These are phyloP conservation scores for Paracoccidioides lutzii DNA, from an alignment of 2,329 filamentous ascomycete species.

Conservation along the genomic window DNA sequence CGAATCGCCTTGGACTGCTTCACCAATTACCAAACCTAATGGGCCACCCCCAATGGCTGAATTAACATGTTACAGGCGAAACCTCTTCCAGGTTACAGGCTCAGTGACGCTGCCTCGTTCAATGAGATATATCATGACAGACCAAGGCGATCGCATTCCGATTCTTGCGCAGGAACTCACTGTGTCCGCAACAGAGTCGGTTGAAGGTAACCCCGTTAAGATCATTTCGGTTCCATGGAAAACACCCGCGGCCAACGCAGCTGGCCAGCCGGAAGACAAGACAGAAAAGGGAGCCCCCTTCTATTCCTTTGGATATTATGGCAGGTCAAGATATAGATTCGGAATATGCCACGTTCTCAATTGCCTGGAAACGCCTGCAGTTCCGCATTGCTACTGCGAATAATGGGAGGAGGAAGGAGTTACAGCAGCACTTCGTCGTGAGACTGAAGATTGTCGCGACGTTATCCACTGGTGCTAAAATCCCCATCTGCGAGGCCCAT, in stretches of 20 bases:
- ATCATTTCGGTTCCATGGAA: constrained; percentile 98
- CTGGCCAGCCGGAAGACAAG: constrained; percentile 47
- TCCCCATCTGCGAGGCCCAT: constrained; percentile 67
- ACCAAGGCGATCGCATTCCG: constrained; percentile 70
- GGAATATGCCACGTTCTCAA: constrained; percentile 80
- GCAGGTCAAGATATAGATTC: constrained; percentile 58
- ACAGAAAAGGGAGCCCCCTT: constrained; percentile 71
- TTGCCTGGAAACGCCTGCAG: constrained; percentile 86
- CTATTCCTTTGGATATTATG: constrained; percentile 59
- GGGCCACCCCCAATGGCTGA: constrained; percentile 48
- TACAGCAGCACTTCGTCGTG: constrained; percentile 91
- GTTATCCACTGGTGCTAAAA: constrained; percentile 67
- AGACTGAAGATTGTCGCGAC: constrained; percentile 77
- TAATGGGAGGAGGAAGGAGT: constrained; percentile 84
- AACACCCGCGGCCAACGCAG: constrained; percentile 69
- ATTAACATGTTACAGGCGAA: constrained; percentile 88
- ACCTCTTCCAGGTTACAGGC: constrained; percentile 91
- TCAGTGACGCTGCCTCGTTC: constrained; percentile 69
- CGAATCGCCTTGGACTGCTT: constrained; percentile 49
- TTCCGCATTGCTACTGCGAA: constrained; percentile 94
- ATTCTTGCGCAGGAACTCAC: constrained; percentile 74
- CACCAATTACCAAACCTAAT: constrained; percentile 40
- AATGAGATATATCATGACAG: constrained; percentile 66
- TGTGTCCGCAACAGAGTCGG: constrained; percentile 86
- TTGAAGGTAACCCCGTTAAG: constrained; percentile 81